Evolutionary conservation across 148 eudicot genomes (phyloP), one percentile per base, ranked within the genome.

Genomic region (Cornus kousa): DNA sequence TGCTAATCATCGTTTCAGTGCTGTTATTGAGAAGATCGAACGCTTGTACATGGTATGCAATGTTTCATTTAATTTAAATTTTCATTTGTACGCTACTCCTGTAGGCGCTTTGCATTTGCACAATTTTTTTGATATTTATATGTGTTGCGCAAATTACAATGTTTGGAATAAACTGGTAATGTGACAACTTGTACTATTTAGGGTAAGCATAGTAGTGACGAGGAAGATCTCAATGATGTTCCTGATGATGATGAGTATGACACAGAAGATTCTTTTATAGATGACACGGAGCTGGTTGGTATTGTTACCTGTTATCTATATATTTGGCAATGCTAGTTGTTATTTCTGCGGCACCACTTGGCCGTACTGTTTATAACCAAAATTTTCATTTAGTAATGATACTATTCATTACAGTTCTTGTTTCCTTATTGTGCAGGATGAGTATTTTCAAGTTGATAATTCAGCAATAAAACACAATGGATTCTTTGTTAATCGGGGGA

Each of bases 241-340:
- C 99, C 99, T 20, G 97, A 91, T 82, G 99, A 97, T 73, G 99
- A 97, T 86, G 96, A 94, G 74, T 97, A 97, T 86, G 99, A 97
- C 84, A 94, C 99, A 5, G 99, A 94, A 67, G 99, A 97, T 86
- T 97, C 99, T n/a, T 97, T 97, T 80, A 97, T 97, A 78, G 99
- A 97, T 80, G 99, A 97, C 75, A 79, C 88, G 23, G 99, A 97
- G 82, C 86, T 97, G 97, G 99, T 97, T 74, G 75, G 97, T 87
- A 67, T 78, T 82, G 78, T 69, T 64, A 79, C 68, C 57, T 74
- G 5, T 74, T 67, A 17, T 57, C 43, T 75, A 19, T n/a, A 9
- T 23, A 9, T 43, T 55, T 67, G 67, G 59, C 6, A 28, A 17
- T 32, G 67, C 48, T 65, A 9, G 23, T 67, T 53, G 24, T 59